A percentile compares a stretch with the other conserved stretches of the same genome.
Conservation (phyloP, 2,329 filamentous ascomycete species). For the Fusarium compactum region DNA sequence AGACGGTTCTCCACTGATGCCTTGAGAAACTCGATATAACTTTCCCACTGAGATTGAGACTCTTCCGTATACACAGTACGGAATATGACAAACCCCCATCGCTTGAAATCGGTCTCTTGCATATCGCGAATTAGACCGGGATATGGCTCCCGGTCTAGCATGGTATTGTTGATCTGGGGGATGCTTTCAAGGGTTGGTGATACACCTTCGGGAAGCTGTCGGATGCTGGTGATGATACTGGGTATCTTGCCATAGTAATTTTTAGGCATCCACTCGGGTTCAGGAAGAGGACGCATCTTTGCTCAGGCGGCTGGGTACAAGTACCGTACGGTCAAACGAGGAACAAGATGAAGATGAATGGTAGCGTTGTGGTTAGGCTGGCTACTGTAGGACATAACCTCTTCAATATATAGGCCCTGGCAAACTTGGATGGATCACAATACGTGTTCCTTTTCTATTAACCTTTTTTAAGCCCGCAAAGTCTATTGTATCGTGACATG, state of each 20-base stretch:
- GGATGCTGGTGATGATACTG: conserved; percentile 15
- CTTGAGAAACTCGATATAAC: conserved; percentile 29
- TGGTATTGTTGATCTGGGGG: background rate
- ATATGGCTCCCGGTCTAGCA: background rate
- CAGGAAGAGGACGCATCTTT: conserved; percentile 17
- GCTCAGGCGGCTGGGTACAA: background rate
- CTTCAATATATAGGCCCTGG: background rate
- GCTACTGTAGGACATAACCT: background rate
- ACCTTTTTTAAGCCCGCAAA: background rate
- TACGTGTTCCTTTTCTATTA: background rate
- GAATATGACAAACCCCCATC: conserved; percentile 14
- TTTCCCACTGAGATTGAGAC: conserved; percentile 16
- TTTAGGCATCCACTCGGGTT: background rate
- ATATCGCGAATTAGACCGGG: background rate
- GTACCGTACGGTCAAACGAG: accelerated
- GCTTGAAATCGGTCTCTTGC: conserved; percentile 1
- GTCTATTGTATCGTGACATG: background rate
- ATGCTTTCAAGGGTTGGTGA: conserved; percentile 26
- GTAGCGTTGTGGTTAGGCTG: background rate
- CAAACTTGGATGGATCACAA: background rate
- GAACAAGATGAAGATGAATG: background rate
- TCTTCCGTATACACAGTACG: conserved; percentile 11
- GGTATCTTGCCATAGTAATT: background rate
- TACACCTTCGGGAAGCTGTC: background rate
- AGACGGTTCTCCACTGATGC: conserved; percentile 2